These are phyloP conservation scores for Globisporangium spinosum DNA, from an alignment of 352 stramenopile species.

Conservation along the genomic window DNA sequence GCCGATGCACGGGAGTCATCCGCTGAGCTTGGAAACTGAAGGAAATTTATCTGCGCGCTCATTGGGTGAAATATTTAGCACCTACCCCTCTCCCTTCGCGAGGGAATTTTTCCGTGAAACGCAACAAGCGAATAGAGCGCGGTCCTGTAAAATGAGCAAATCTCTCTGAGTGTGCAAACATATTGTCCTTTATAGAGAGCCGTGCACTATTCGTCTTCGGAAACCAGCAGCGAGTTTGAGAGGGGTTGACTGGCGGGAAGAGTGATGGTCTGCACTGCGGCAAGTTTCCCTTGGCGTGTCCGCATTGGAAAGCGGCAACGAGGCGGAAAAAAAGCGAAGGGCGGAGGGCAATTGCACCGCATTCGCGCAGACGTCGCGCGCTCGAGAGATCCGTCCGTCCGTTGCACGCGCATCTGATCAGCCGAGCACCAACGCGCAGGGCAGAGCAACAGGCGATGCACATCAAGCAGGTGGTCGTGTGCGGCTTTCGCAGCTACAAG, in stretches of 20 bases:
- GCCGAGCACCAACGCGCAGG: too few species aligned
- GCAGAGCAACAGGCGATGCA: slow-evolving; percentile 70
- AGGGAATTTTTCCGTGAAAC: not conserved
- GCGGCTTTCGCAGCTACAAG: slow-evolving; percentile 94
- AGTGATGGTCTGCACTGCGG: not conserved
- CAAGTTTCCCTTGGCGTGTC: not conserved
- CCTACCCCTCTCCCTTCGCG: not conserved
- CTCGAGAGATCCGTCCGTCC: not conserved
- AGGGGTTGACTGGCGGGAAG: slow-evolving; percentile 5
- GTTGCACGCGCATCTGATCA: not conserved
- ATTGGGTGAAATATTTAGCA: slow-evolving; percentile 17
- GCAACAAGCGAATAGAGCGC: not conserved
- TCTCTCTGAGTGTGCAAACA: not conserved
- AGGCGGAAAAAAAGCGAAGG: not conserved
- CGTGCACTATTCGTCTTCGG: slow-evolving; percentile 8
- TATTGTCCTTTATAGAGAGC: not conserved
- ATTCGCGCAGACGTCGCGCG: not conserved
- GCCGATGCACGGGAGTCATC: slow-evolving; percentile 31
- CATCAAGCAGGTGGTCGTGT: slow-evolving; percentile 95
- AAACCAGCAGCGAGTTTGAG: slow-evolving; percentile 16
- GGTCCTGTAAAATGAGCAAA: not conserved
- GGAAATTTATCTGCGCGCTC: slow-evolving; percentile 25
- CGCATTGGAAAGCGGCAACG: not conserved
- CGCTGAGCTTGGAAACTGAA: slow-evolving; percentile 18
- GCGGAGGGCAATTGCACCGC: not conserved